Base-by-base conservation (phyloP, 2,329 filamentous ascomycete genomes). In the Diplodia sapinea region DNA sequence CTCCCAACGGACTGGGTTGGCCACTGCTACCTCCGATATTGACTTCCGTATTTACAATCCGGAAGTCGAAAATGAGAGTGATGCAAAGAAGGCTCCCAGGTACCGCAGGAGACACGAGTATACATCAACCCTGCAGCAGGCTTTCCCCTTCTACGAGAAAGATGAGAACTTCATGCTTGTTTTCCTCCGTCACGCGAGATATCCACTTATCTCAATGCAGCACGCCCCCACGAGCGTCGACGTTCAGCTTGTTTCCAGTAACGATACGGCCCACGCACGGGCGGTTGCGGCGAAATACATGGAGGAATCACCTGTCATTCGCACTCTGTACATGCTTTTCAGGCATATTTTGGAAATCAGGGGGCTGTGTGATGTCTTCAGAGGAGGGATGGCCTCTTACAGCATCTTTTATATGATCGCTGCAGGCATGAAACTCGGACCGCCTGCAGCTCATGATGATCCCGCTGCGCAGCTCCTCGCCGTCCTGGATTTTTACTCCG, bases 351-450 rank as follows among this genome's bases (percentile, higher is more conserved):
- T 89, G 50, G 80, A 85, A 63, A 77, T 83, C 26, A 81, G 84
- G 49, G 80, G 79, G 29, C 73, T 89, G 2, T 79, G 80, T 38
- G 81, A 84, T 64, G 79, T 83, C 20, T 80, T 77, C 65, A 72
- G 74, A 3, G 82, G 82, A n/a, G 84, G 85, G 1, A 75, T 88
- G 40, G 82, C 82, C 17, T 82, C 85, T 0, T 87, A 88, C 72
- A 78, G 82, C 13, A 76, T 87, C 11, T 81, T 87, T 72, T 84
- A 87, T 77, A 84, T 88, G 79, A 75, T 88, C 20, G 82, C 85
- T 15, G 84, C 85, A 5, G 82, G 83, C 33, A 74, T 88, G 33
- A 83, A 83, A 69, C 78, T 83, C 69, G 76, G 76, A 38, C 77
- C 79, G 36, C 72, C 67, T 72, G 73, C 56, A 78, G 73, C 63